phyloP scores from a whole-genome alignment of 768 basidiomycete genomes.

The Krasilnikovozyma curviuscula region DNA sequence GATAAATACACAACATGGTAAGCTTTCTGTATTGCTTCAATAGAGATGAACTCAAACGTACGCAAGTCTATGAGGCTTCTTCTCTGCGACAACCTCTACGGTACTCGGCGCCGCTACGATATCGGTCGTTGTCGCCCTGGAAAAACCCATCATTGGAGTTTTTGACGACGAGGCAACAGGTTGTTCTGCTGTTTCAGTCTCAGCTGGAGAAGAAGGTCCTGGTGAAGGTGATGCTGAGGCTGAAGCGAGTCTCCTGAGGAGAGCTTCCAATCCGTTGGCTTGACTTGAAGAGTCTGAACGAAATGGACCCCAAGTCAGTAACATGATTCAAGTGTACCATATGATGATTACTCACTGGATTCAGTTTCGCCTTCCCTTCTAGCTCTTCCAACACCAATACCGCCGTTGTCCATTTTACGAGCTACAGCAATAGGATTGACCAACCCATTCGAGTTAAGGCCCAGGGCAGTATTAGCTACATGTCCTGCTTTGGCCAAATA shows the following conservation, averaged over 20 bases:
- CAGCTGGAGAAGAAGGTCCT: not conserved
- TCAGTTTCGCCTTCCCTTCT: constrained; percentile 23
- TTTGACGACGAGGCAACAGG: not conserved
- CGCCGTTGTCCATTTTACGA: constrained; percentile 24
- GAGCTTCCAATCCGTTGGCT: constrained; percentile 23
- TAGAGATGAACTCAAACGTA: not conserved
- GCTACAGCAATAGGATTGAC: constrained; percentile 26
- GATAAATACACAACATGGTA: not conserved
- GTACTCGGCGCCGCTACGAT: too few species aligned
- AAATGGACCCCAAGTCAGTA: too few species aligned
- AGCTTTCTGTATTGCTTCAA: not conserved
- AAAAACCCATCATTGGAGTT: too few species aligned
- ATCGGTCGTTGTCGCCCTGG: too few species aligned
- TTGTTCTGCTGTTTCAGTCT: not conserved
- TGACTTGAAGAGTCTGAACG: constrained; percentile 22
- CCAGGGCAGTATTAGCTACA: constrained; percentile 21
- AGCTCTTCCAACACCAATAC: constrained; percentile 26
- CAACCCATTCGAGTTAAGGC: constrained; percentile 19
- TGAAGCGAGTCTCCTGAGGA: constrained; percentile 21
- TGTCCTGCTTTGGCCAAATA: constrained; percentile 25
- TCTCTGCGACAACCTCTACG: not conserved
- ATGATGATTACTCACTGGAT: too few species aligned
- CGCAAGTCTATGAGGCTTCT: constrained; percentile 4
- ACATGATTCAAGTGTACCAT: too few species aligned
- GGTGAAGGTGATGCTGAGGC: too few species aligned